Base-by-base conservation (phyloP, 306 rosid species). In the Senna siamea region DNA sequence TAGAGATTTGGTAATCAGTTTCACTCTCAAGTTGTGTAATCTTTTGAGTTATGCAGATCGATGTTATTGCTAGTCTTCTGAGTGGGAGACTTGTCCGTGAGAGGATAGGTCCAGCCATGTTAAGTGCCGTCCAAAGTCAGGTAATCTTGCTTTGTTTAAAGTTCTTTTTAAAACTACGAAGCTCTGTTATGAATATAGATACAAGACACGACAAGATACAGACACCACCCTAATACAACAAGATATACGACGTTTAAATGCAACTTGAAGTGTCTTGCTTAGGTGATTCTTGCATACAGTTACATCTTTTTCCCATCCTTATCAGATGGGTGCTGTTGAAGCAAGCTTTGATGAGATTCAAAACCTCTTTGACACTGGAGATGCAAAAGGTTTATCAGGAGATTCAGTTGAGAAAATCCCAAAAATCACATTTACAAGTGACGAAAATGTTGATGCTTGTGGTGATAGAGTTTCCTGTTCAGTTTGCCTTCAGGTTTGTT, bases 91-190 rank as follows among this genome's bases (percentile, higher is more conserved):
- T 94, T 12, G 99, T 94, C 47, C 99, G 99, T 0, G 99, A 94
- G 85, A 85, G 96, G 80, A 94, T 94, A 5, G 97, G 99, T 79
- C 99, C 97, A 0, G 99, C 99, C 62, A 94, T 94, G 97, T 85
- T 94, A 69, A 94, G 97, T 75, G 99, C 97, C 18, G 99, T 94
- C 35, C 99, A 94, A 80, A 94, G 97, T 78, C 99, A 92, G 97
- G 99, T 94, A 90, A 80, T 76, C 30, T 78, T 54, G 37, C 68
- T 76, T 50, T 75, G 72, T 46, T 11, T 50, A 40, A 40, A 23
- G n/a, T 59, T 0, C 44, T 13, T 58, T 58, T 58, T 6, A 2
- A 58, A 7, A 41, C 12, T 15, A 30, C 6, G 66, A 12, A 26
- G 63, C 43, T 26, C 43, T 14, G 8, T 5, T 5, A 6, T 10